A percentile compares a stretch with the other conserved stretches of the same genome.
These are phyloP conservation scores for Hymenoscyphus repandus DNA, from an alignment of 2,329 filamentous ascomycete species.

Conservation along the genomic window DNA sequence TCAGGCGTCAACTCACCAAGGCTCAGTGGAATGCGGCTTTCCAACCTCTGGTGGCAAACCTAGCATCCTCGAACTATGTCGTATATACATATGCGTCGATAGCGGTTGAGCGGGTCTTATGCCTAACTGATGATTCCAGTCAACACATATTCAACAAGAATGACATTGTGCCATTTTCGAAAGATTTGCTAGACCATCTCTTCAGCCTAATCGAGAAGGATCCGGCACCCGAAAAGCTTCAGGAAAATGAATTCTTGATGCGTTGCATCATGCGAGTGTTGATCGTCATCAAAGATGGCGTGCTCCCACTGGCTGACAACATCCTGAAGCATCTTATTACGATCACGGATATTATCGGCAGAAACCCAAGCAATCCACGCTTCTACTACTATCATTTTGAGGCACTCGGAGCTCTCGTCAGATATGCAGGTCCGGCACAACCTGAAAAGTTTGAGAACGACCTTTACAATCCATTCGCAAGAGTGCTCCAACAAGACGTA, in stretches of 20 bases:
- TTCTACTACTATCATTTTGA: slow-evolving; percentile 99
- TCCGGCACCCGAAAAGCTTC: slow-evolving; percentile 80
- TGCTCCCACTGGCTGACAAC: slow-evolving; percentile 66
- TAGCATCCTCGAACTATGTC: slow-evolving; percentile 87
- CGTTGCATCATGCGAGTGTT: slow-evolving; percentile 96
- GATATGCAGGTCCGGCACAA: slow-evolving; percentile 62
- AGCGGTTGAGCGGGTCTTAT: slow-evolving; percentile 88
- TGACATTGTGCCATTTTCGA: slow-evolving; percentile 75
- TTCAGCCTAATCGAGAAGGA: slow-evolving; percentile 90
- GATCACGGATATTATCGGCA: slow-evolving; percentile 87
- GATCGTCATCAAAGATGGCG: slow-evolving; percentile 84
- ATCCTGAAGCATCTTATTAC: slow-evolving; percentile 80
- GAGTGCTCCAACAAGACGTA: slow-evolving; percentile 75
- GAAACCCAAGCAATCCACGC: slow-evolving; percentile 92
- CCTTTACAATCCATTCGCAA: slow-evolving; percentile 78
- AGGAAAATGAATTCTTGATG: slow-evolving; percentile 99
- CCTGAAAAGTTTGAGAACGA: slow-evolving; percentile 71
- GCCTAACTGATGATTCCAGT: slow-evolving; percentile 69
- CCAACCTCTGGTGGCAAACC: slow-evolving; percentile 82
- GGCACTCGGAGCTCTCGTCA: slow-evolving; percentile 82
- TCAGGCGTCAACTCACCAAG: slow-evolving; percentile 89
- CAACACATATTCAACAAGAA: slow-evolving; percentile 74
- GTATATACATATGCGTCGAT: slow-evolving; percentile 98
- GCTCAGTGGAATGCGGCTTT: slow-evolving; percentile 90
- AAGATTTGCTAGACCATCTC: slow-evolving; percentile 81